Base-by-base conservation (phyloP, 2,329 filamentous ascomycete species). In the Salinomyces thailandicus region DNA sequence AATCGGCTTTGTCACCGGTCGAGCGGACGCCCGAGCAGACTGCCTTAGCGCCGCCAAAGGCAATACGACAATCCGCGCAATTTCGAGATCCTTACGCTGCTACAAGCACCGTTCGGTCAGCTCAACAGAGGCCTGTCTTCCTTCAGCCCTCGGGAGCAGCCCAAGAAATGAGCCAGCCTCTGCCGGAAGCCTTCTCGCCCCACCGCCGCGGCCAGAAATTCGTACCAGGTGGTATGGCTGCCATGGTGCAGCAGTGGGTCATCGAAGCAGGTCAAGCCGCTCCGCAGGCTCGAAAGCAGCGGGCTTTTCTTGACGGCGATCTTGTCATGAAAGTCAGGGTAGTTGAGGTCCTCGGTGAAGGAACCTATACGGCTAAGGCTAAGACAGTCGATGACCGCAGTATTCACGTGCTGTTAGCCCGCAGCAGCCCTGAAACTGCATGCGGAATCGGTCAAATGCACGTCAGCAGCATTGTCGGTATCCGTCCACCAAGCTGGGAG, bases 151-250 rank as follows among this genome's bases (percentile, higher is more conserved):
- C 55, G 2, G 40, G 46, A 3, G 53, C 54, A 9, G 49, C 55
- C 3, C 53, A 51, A 9, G 54, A 57, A 2, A 45, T 30, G 9
- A 31, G 43, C 11, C 53, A 55, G 4, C 67, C 68, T 0, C 54
- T 70, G 0, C 69, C 71, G 1, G 66, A 71, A 27, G 61, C 66
- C 26, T 75, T 75, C 51, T 73, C 70, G 0, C 71, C 72, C 1
- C 65, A 67, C 31, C 60, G 68, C 17, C 64, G 63, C 40, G 63
- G 62, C 0, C 61, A 68, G 42, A 67, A 67, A 45, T 73, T 68
- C 43, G 31, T 71, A 0, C 54, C 63, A 1, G 61, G 62, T 3
- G 71, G 71, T 2, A 54, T 72, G 36, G 71, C 71, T 3, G 59
- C 62, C 1, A 66, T 62, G 32, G 50, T 72, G 18, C 62, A 68